Conservation (phyloP, 768 basidiomycete genomes). For the Calvatia gigantea region DNA sequence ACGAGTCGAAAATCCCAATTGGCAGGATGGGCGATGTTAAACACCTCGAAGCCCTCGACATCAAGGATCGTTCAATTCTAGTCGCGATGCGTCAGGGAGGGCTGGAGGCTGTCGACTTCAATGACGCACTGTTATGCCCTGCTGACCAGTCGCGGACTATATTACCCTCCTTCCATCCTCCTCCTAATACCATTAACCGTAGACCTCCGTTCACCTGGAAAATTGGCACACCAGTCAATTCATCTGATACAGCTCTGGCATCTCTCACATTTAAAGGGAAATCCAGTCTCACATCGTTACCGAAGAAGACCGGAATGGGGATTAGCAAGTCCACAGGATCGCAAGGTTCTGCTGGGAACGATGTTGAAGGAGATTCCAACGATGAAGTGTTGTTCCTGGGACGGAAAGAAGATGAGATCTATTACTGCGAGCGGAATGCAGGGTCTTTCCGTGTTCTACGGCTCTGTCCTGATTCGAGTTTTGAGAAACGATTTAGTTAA, state of each 20-base stretch:
- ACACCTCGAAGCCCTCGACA: conserved; percentile 79
- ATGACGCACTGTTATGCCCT: conserved; percentile 75
- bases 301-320: conserved; percentile 23
- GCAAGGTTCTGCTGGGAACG: conserved; percentile 39
- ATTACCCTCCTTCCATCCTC: conserved; percentile 69
- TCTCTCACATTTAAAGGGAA: conserved; percentile 36
- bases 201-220: conserved; percentile 79
- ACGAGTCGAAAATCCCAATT: conserved; percentile 26
- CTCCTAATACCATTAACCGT: conserved; percentile 58
- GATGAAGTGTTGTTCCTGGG: conserved; percentile 83
- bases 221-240: conserved; percentile 66
- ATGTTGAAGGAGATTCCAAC: conserved; percentile 43
- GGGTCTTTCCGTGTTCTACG: conserved; percentile 74
- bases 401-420: conserved; percentile 71
- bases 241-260: conserved; percentile 31
- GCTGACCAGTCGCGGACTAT: conserved; percentile 74
- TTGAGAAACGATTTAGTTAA: conserved; percentile 5
- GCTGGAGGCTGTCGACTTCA: conserved; percentile 74
- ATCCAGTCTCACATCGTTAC: conserved; percentile 14
- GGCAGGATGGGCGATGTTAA: conserved; percentile 78
- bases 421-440: conserved; percentile 75
- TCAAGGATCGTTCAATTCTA: conserved; percentile 69
- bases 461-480: conserved; percentile 44
- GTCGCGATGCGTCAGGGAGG: conserved; percentile 88
- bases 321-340: conserved; percentile 42